Base-by-base conservation (phyloP, 768 basidiomycete genomes). In the Kwoniella europaea region DNA sequence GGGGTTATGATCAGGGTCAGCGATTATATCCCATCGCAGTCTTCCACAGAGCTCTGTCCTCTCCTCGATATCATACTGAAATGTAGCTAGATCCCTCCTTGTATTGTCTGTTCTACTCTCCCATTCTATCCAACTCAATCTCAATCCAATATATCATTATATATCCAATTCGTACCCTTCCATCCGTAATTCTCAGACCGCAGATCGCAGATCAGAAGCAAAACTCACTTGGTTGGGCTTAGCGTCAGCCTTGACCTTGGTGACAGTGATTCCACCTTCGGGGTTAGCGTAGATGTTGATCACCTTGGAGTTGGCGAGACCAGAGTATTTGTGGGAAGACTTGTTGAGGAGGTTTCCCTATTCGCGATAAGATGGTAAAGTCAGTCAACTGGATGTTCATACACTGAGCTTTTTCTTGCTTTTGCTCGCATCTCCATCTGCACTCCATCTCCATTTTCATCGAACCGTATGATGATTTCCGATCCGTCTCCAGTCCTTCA, bases 271-370 rank as follows among this genome's bases (percentile, higher is more conserved):
- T 57, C 54, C 65, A 42, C 81, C 81, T 43, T 80, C 76, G 35
- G 71, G 57, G 77, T 46, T 71, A 41, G 74, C 59, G 69, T 71
- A 71, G 75, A 82, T 76, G 76, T 71, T 73, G 75, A 82, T 54
- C 54, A 78, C 76, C 91, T 94, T 94, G 79, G 86, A 73, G 87
- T 95, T 94, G 80, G 91, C 89, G 70, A 95, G 86, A 69, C 93
- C 93, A 70, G 93, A 96, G 87, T 88, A 94, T 83, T 95, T 96
- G 88, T 88, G 87, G n/a, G 93, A 94, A 87, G 94, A 91, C 75
- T 93, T 78, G 86, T 92, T 94, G 70, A 88, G 86, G 84, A 94
- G 89, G 80, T 83, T 83, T 76, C 92, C 93, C 92, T 68, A 67
- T 67, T 15, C 24, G 42, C 18, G 67, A 65, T 16, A 63, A 55